Evolutionary conservation across 2,329 filamentous ascomycete genomes (phyloP), one percentile per base, ranked within the genome.

Genomic region (Lachnellula subtilissima): DNA sequence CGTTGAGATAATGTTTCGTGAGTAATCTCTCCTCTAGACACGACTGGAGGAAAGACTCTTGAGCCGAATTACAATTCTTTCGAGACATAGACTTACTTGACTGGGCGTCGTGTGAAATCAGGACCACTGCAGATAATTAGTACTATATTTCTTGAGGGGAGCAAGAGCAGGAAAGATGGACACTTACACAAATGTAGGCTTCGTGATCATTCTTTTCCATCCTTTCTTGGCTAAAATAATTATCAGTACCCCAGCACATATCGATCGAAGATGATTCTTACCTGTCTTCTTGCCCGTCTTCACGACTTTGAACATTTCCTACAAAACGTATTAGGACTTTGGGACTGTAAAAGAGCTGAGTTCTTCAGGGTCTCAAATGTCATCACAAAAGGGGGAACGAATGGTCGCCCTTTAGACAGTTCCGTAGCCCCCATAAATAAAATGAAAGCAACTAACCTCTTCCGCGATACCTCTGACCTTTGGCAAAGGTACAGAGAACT

Each of bases 251-350:
- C 22, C 7, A 9, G 11, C 19, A 12, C 6, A n/a, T 37, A 15
- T 32, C n/a, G 19, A 58, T 40, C 47, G 50, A 22, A 25, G 23
- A 15, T 17, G 19, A 23, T 76, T 57, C 83, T 95, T 91, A 55
- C 86, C 80, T 2, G 87, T 91, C 81, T 96, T 97, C 83, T 95
- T 95, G 67, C 94, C 93, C 35, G 93, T 97, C 77, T 91, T 91
- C 69, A 97, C 85, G 14, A 96, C 92, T 75, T 90, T 93, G 80
- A 97, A 97, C 88, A 97, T 93, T 78, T 96, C 93, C 79, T 28
- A 28, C 8, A 28, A 28, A 28, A 28, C 25, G 6, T 28, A 28
- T 28, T 28, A 28, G 25, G 8, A 8, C 8, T 28, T 9, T 2
- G 25, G 25, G 25, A 8, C 7, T 28, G 1, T 28, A 28, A 28